Evolutionary conservation across 2,329 filamentous ascomycete species (phyloP).

Genomic region (Calonectria crousiana): DNA sequence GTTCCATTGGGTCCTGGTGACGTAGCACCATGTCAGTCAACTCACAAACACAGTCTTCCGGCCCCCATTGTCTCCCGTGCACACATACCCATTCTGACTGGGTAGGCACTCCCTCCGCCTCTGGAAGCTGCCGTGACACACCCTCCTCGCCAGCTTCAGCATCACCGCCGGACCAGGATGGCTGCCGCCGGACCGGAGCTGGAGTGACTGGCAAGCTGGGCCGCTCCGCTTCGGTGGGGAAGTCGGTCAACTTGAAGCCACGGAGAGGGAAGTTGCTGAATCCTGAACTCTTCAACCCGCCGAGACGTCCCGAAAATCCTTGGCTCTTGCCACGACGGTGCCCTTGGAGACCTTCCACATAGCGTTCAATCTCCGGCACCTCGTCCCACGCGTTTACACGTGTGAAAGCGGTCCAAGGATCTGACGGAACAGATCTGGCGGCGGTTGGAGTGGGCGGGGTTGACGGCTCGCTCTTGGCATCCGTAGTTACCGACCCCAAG

Average conservation of each 20-base stretch:
- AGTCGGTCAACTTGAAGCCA: slow-evolving; percentile 83
- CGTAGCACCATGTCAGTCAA: slow-evolving; percentile 64
- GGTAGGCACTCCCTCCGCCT: slow-evolving; percentile 84
- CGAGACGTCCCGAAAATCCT: slow-evolving; percentile 32
- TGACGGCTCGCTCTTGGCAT: slow-evolving; percentile 53
- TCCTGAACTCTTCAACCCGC: slow-evolving; percentile 30
- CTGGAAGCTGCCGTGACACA: slow-evolving; percentile 72
- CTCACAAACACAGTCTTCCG: slow-evolving; percentile 66
- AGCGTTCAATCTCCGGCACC: slow-evolving; percentile 86
- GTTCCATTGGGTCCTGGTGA: slow-evolving; percentile 75
- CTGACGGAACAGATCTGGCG: slow-evolving; percentile 59
- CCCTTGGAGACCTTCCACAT: slow-evolving; percentile 82
- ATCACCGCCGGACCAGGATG: slow-evolving; percentile 71
- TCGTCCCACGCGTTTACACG: slow-evolving; percentile 93
- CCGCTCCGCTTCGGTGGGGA: slow-evolving; percentile 83
- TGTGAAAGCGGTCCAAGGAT: slow-evolving; percentile 81
- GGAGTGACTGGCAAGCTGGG: slow-evolving; percentile 93
- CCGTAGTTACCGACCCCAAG: slow-evolving; percentile 48
- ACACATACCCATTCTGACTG: slow-evolving; percentile 96
- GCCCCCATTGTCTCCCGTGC: slow-evolving; percentile 63
- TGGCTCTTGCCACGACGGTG: slow-evolving; percentile 58
- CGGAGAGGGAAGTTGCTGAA: slow-evolving; percentile 25
- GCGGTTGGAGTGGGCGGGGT: slow-evolving; percentile 62
- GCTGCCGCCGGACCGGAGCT: slow-evolving; percentile 78
- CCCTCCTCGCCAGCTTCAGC: slow-evolving; percentile 60